Evolutionary conservation across 352 stramenopile species (phyloP).

Genomic region (Pythium coloratum): DNA sequence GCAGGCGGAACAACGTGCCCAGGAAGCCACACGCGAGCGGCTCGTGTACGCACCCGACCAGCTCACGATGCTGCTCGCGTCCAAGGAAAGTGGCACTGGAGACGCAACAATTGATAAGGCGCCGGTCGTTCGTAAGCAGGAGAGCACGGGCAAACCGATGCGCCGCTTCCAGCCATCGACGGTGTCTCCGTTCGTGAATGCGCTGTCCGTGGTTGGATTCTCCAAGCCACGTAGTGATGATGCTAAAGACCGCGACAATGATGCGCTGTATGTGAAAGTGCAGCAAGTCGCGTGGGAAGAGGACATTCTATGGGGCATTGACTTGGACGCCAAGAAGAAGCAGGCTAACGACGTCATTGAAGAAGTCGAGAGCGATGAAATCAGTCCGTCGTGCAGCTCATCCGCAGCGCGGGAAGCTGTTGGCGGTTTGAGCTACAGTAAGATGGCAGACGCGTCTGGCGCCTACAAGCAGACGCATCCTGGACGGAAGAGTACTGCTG

Average conservation of each 20-base stretch:
- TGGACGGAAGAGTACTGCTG: constrained; percentile 13
- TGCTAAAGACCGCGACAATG: constrained; percentile 22
- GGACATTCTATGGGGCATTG: constrained; percentile 75
- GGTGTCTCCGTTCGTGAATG: constrained; percentile 55
- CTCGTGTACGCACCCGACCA: constrained; percentile 60
- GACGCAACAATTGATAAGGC: constrained; percentile 32
- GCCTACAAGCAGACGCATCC: constrained; percentile 30
- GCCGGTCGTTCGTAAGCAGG: constrained; percentile 18
- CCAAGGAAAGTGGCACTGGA: constrained; percentile 42
- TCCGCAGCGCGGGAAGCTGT: too few relatives aligned
- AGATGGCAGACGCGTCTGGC: background rate
- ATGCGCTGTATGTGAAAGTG: constrained; percentile 77
- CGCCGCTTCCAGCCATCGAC: constrained; percentile 57
- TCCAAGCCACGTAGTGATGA: constrained; percentile 19
- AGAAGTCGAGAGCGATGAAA: constrained; percentile 48
- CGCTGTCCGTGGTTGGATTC: constrained; percentile 21
- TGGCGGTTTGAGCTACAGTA: too few relatives aligned
- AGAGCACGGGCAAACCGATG: constrained; percentile 70
- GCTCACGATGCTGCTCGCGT: constrained; percentile 59
- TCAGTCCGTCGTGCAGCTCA: background rate
- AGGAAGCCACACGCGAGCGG: constrained; percentile 25
- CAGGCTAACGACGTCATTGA: constrained; percentile 28
- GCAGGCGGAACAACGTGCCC: constrained; percentile 26
- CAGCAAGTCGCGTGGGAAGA: constrained; percentile 83
- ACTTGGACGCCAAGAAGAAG: constrained; percentile 41